Base-by-base conservation (phyloP, 2,329 filamentous ascomycete genomes). In the Pyrenophora seminiperda region DNA sequence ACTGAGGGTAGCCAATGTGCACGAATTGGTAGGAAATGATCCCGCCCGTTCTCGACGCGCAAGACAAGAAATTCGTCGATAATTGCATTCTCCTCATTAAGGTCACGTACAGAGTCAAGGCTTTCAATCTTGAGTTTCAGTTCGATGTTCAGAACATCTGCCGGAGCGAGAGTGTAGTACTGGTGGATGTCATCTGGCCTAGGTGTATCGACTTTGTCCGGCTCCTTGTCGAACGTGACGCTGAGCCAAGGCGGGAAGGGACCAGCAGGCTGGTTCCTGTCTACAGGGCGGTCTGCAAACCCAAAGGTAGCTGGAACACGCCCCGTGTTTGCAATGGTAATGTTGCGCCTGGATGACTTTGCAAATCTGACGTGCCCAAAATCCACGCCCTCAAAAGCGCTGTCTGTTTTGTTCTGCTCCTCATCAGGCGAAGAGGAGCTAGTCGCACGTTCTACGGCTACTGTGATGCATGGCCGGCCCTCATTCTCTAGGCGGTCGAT, bases 271-370 rank as follows among this genome's bases (percentile, higher is more conserved):
- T 73, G 70, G 15, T 73, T 76, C 29, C 74, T 62, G 75, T 79
- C 76, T 0, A 76, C 75, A 2, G 89, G 87, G 55, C 86, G 86
- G 50, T 91, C 87, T 1, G 92, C 84, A 68, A 99, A 96, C 1
- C 81, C 83, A 64, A 97, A 88, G 0, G 80, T 89, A 0, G 94
- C 92, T 2, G 86, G 74, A 0, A 95, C 90, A 20, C 90, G 82
- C 2, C 94, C 88, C 0, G 94, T 99, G 62, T 99, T 99, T 19
- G 94, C 94, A 47, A 99, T 84, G 0, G 92, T 97, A 34, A 97
- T 71, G 3, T 80, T 83, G 4, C 87, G 82, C 7, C 78, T 80
- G 59, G 88, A 84, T 6, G 79, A 82, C 51, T 87, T 82, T 31
- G 87, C 79, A 63, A 88, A 95, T 2, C 81, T 78, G 2, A 97